Base-by-base conservation (phyloP, 192 early-diverging fungal genomes). In the Coemansia asiatica region DNA sequence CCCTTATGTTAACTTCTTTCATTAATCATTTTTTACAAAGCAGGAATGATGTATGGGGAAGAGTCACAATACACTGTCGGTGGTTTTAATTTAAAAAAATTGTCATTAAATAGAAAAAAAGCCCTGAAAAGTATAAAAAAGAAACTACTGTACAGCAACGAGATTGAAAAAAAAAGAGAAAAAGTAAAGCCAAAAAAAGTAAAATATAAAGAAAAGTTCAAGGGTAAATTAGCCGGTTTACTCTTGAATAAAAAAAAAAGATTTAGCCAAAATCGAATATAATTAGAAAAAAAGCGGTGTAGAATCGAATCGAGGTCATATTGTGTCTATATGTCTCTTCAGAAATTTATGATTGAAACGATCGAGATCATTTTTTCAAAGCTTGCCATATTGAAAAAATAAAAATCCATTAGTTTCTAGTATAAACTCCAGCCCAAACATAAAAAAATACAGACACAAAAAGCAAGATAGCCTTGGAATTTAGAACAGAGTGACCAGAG, bases 401-500 rank as follows among this genome's bases (percentile, higher is more conserved):
- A 53, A 53, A 15, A 16, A 53, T 23, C 4, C 21, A 26, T 18
- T 8, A 16, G 8, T 21, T 50, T 18, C 48, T 6, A 50, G 18
- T n/a, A n/a, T n/a, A n/a, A n/a, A n/a, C n/a, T n/a, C 48, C 18
- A 22, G 48, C 48, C 21, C 6, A 53, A 53, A 44, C 9, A 44
- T 13, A 18, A 44, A 44, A 44, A 6, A 44, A 44, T 15, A 44
- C 50, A 19, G 25, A 53, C 50, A 53, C 0, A 12, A 13, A 23
- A 64, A 49, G 16, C 7, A 40, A 19, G 31, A 13, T 23, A 29
- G 18, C 0, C 31, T 33, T 8, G 31, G 4, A 33, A 13, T 8
- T 64, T 72, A 81, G 64, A 72, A 81, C 18, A 81, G 63, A 27
- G 79, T 81, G 18, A 81, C 79, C 63, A 81, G 58, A 22, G 67